Base-by-base conservation (phyloP, 805 yeast species). In the Candida succiphila region DNA sequence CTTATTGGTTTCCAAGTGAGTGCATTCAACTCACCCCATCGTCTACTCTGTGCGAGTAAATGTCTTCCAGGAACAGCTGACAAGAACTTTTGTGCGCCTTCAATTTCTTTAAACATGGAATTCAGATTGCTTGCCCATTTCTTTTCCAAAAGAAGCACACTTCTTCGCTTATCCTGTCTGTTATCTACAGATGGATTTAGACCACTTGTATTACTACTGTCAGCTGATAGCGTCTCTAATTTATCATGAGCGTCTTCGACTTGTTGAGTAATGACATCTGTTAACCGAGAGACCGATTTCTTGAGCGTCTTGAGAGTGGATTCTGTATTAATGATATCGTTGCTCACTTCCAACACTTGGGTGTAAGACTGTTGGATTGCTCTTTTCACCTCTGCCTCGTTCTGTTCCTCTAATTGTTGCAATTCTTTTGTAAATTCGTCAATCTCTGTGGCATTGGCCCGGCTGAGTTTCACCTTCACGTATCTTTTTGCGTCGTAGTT, bases 1-100 rank as follows among this genome's bases (percentile, higher is more conserved):
- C 81, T 77, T 23, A 78, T 63, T 1, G 87, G 78, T 51, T 84
- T 84, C 72, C 85, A 75, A 10, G 94, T 85, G 1, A 92, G 87
- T 3, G 81, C 74, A 47, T 86, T 87, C 38, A 88, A 60, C 54
- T 87, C 95, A 37, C 70, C 74, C 96, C 96, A 88, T 31, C 87
- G 69, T 3, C 81, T 80, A 51, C 86, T 75, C 45, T 87, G 92
- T 8, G 76, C 70, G 15, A 85, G 58, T 2, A 87, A 72, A 53
- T 86, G 95, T 32, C 95, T 68, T 4, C 88, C 92, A 0, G 88
- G 85, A 7, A 72, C 53, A 2, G 83, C 74, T 16, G 86, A 81
- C 25, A 87, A 64, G 38, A 69, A 73, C 47, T 82, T 82, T 45
- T 83, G 88, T 1, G 94, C 87, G n/a, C 95, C 94, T 42, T 88